A percentile compares a stretch with the other conserved stretches of the same genome.
These are phyloP conservation scores for Dioscorea dumetorum DNA, from an alignment of 106 monocot species.

Conservation along the genomic window DNA sequence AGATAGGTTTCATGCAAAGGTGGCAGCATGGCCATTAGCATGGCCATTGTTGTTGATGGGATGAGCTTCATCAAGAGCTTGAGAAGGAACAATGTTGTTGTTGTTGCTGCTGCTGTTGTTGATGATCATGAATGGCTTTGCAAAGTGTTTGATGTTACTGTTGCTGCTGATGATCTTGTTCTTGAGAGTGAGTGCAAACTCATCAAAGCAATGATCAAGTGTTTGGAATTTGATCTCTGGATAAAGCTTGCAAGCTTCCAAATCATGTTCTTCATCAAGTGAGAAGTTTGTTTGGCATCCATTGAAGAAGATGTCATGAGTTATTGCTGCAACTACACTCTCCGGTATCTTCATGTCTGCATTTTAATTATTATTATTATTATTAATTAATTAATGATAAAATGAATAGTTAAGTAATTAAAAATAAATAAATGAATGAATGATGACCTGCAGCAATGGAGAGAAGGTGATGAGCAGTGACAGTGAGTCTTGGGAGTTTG, in stretches of 20 bases:
- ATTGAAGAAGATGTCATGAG: slow-evolving; percentile 39
- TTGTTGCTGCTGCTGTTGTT: no score
- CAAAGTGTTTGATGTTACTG: no score
- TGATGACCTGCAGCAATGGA: slow-evolving; percentile 22
- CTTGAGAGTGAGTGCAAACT: slow-evolving; percentile 6
- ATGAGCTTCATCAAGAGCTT: no score
- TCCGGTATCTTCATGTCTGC: slow-evolving; percentile 32
- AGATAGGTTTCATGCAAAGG: no score
- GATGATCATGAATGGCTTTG: no score
- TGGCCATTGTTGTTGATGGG: no score
- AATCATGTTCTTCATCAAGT: slow-evolving; percentile 20
- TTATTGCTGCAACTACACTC: slow-evolving; percentile 31
- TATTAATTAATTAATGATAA: background rate
- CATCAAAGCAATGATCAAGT: slow-evolving; percentile 29
- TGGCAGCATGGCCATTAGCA: no score
- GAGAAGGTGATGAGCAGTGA: slow-evolving; percentile 27
- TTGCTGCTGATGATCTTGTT: no score
- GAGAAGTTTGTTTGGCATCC: slow-evolving; percentile 36
- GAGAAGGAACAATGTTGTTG: no score
- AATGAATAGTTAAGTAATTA: slow-evolving; percentile 7
- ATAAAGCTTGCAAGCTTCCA: slow-evolving; percentile 29
- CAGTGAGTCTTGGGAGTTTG: slow-evolving; percentile 18
- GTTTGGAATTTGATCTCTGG: slow-evolving; percentile 23
- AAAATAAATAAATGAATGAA: background rate
- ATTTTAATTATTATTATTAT: no score